Evolutionary conservation across 1,139 yeast species (phyloP), one percentile per base, ranked within the genome.

Genomic region (Kodamaea derodonti): DNA sequence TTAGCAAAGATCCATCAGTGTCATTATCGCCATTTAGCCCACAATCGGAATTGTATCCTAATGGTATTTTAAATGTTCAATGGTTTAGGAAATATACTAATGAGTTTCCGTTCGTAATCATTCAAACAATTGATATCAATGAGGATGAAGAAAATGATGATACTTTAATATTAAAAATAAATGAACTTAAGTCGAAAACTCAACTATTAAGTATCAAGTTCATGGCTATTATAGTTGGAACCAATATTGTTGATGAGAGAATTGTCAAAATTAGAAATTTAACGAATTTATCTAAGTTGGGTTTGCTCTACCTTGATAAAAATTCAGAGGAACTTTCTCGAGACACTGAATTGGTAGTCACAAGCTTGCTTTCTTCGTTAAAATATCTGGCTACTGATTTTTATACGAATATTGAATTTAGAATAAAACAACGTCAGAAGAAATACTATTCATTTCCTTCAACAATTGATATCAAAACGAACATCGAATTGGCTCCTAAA

Each of bases 391-490:
- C 71, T 2, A 34, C 39, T 8, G 66, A 62, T n/a, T 69, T 64
- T 45, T 69, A 69, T 42, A 40, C 56, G 10, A 43, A 41, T 9
- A 57, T 65, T 7, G 70, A 63, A 33, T 31, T 47, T 29, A 57
- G 52, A 27, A 57, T 69, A 20, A 62, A 57, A 34, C 69, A 62
- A 35, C 47, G 75, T 10, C 45, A 52, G 39, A 58, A 56, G 30
- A 69, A 69, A 41, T 67, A 64, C 43, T 69, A 69, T 43, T 44
- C 65, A 1, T 50, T 55, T 23, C 71, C 73, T 1, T 44, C 60
- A 3, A 43, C 57, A 3, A 36, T 40, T 9, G 42, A 35, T 11
- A 41, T 58, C 3, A 60, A 59, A 24, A 65, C 72, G 0, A 46
- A 48, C 4, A 47, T 69, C 3, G 58, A 54, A 31, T 41, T 69